phyloP scores from a whole-genome alignment of 768 basidiomycete species.

The Leccinum incarnatum region DNA sequence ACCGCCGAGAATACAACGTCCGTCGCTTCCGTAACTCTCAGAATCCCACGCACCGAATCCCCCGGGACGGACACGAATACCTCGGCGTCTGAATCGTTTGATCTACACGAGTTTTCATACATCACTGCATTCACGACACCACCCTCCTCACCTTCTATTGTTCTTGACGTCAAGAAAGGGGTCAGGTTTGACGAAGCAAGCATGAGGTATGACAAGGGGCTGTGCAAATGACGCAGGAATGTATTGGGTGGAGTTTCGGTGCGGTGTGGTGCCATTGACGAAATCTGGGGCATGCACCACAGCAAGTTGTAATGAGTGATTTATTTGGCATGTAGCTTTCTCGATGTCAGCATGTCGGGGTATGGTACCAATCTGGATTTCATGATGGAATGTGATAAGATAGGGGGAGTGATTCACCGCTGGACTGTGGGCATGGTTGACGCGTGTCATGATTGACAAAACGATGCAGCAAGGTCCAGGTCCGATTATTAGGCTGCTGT shows the following conservation, averaged over 20 bases:
- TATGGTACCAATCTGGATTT: constrained; percentile 11
- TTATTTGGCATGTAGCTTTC: constrained; percentile 16
- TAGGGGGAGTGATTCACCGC: constrained; percentile 1
- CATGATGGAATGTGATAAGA: constrained; percentile 28
- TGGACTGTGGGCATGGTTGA: constrained; percentile 14
- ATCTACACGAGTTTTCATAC: constrained; percentile 32
- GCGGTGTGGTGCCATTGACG: constrained; percentile 2
- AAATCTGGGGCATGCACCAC: constrained; percentile 1
- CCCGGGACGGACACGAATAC: constrained; percentile 12
- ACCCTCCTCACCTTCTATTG: constrained; percentile 25
- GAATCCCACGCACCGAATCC: constrained; percentile 8
- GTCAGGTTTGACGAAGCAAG: constrained; percentile 6
- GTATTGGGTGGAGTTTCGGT: constrained; percentile 11
- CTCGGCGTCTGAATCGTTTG: constrained; percentile 16
- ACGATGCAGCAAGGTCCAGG: background rate
- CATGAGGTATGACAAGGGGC: constrained; percentile 11
- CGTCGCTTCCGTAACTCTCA: constrained; percentile 12
- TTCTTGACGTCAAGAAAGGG: constrained; percentile 11
- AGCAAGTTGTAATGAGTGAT: background rate
- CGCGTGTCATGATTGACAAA: constrained; percentile 18
- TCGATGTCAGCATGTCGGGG: constrained; percentile 7
- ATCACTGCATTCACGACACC: constrained; percentile 32
- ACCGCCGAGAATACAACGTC: constrained; percentile 7
- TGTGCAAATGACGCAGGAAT: constrained; percentile 3
- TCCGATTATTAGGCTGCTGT: background rate